These are phyloP conservation scores for Athelia psychrophila DNA, from an alignment of 1,284 basidiomycete species.

Conservation along the genomic window DNA sequence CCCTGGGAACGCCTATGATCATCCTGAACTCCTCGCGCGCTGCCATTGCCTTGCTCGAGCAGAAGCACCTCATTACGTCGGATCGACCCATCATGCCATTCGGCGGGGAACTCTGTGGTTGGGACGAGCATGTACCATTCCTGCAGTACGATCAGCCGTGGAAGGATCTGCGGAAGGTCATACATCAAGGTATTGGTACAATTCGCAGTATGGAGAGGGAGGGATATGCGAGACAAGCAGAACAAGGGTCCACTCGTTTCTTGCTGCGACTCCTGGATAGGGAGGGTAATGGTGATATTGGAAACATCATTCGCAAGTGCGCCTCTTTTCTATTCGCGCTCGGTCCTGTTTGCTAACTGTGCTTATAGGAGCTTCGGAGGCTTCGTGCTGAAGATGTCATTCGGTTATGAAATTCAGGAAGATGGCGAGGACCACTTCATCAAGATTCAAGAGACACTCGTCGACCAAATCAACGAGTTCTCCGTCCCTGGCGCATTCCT, in stretches of 20 bases:
- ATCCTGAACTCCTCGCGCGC: constrained; percentile 37
- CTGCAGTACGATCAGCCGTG: constrained; percentile 36
- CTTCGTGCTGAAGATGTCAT: constrained; percentile 36
- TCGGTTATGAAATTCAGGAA: constrained; percentile 37
- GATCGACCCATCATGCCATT: constrained; percentile 38
- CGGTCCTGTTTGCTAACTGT: background rate
- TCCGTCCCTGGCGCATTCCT: constrained; percentile 33
- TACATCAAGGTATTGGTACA: constrained; percentile 39
- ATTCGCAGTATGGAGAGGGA: constrained; percentile 29
- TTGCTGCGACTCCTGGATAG: constrained; percentile 34
- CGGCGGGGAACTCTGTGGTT: constrained; percentile 43
- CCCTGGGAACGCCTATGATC: constrained; percentile 41
- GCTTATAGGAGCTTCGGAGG: constrained; percentile 32
- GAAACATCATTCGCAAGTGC: constrained; percentile 36
- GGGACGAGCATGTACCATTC: constrained; percentile 38
- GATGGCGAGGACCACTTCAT: constrained; percentile 33
- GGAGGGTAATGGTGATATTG: constrained; percentile 28
- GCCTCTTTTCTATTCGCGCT: constrained; percentile 6
- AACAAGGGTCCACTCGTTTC: constrained; percentile 32
- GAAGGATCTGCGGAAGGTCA: constrained; percentile 38
- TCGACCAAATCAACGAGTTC: constrained; percentile 35
- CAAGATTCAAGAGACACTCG: constrained; percentile 32
- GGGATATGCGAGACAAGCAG: constrained; percentile 9
- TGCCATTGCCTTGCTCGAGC: constrained; percentile 43
- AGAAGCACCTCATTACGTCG: constrained; percentile 43